A percentile compares a stretch with the other conserved stretches of the same genome.
Evolutionary conservation across 768 basidiomycete genomes (phyloP).

Genomic region (Strobilomyces confusus): DNA sequence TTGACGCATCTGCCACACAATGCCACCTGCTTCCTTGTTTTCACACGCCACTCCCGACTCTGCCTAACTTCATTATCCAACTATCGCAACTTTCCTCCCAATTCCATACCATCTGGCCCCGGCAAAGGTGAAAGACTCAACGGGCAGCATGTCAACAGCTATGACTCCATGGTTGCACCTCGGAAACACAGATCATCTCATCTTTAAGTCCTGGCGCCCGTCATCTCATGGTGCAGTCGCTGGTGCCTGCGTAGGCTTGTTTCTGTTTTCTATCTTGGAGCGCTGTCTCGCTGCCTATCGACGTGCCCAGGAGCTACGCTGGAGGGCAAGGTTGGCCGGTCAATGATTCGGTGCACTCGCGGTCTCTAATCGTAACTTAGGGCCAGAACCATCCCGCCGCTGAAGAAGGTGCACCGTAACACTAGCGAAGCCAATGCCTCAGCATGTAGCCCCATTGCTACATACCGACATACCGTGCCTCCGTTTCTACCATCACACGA

Average conservation of each 20-base stretch:
- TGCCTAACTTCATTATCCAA: neutral
- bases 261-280: constrained; percentile 66
- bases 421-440: constrained; percentile 2
- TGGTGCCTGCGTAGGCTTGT: constrained; percentile 70
- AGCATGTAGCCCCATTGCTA: neutral
- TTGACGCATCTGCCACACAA: neutral
- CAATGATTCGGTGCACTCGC: neutral
- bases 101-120: neutral
- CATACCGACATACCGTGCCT: constrained; percentile 20
- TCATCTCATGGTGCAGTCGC: constrained; percentile 64
- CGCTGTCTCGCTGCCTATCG: constrained; percentile 62
- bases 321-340: constrained; percentile 51
- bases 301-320: constrained; percentile 48
- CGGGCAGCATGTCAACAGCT: neutral
- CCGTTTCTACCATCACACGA: constrained; percentile 72
- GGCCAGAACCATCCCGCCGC: constrained; percentile 10
- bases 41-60: too few relatives aligned
- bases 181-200: constrained; percentile 55
- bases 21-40: too few relatives aligned
- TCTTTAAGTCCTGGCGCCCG: constrained; percentile 68
- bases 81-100: neutral
- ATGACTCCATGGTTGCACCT: constrained; percentile 76
- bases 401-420: neutral
- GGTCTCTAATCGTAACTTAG: neutral
- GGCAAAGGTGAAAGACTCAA: constrained; percentile 5